phyloP scores from a whole-genome alignment of 2,329 filamentous ascomycete species.

The Nectriaceae sp. region DNA sequence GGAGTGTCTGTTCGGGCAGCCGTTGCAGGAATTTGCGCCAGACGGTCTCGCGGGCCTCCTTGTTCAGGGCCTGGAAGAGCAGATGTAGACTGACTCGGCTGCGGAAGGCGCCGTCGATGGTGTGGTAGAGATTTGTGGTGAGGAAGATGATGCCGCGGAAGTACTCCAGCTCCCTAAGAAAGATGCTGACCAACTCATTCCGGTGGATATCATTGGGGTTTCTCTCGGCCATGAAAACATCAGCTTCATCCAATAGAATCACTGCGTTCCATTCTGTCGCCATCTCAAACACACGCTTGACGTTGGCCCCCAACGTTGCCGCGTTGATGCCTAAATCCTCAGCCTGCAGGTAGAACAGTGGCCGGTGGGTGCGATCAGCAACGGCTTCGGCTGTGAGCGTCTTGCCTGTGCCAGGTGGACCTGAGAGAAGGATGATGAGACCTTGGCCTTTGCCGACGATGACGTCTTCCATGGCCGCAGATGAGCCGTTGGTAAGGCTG shows the following conservation, averaged over 20 bases:
- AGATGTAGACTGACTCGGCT: constrained; percentile 50
- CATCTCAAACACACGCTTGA: constrained; percentile 49
- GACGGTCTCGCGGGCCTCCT: constrained; percentile 40
- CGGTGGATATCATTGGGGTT: constrained; percentile 46
- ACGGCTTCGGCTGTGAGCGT: constrained; percentile 47
- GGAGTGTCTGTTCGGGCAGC: constrained; percentile 23
- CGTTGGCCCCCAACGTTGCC: constrained; percentile 45
- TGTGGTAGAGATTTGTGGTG: constrained; percentile 45
- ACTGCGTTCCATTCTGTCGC: constrained; percentile 53
- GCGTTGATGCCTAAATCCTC: constrained; percentile 50
- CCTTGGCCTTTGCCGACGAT: constrained; percentile 46
- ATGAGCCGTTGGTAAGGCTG: constrained; percentile 15
- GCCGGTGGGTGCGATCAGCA: constrained; percentile 43
- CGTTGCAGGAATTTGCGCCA: constrained; percentile 50
- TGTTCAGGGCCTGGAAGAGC: constrained; percentile 42
- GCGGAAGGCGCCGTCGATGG: constrained; percentile 46
- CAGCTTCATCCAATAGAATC: constrained; percentile 54
- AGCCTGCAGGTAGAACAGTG: constrained; percentile 47
- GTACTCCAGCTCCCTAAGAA: constrained; percentile 48
- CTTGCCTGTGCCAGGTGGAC: constrained; percentile 50
- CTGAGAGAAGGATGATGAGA: constrained; percentile 47
- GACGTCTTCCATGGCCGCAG: constrained; percentile 37
- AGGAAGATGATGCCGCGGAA: constrained; percentile 48
- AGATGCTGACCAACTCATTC: constrained; percentile 52
- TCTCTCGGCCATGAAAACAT: constrained; percentile 53